Conservation (phyloP, 768 basidiomycete species). For the Collybiopsis confluens region DNA sequence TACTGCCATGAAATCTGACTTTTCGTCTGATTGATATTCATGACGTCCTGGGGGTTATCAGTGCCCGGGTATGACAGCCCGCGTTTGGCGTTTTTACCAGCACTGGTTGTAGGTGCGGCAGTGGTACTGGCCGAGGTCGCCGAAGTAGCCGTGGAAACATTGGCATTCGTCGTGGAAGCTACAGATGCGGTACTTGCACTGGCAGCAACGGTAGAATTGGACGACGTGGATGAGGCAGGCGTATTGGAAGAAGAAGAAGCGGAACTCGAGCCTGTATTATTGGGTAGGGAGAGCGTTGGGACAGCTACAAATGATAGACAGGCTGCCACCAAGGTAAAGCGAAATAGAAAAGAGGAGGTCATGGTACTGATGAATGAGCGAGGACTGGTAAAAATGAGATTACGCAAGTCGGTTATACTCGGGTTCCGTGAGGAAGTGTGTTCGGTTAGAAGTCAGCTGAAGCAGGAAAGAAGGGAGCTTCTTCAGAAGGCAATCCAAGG, state of each 20-base stretch:
- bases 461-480: no score
- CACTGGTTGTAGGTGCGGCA: conserved; percentile 15
- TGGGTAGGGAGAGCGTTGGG: not conserved
- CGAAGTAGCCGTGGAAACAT: conserved; percentile 31
- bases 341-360: not conserved
- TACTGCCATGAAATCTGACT: conserved; percentile 48
- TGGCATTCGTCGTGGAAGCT: conserved; percentile 13
- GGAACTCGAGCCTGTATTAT: not conserved
- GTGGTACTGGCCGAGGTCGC: conserved; percentile 33
- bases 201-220: not conserved
- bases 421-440: no score
- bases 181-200: not conserved
- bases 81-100: conserved; percentile 39
- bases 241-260: not conserved
- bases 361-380: no score
- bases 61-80: conserved; percentile 39
- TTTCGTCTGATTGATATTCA: conserved; percentile 40
- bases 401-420: no score
- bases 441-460: not conserved
- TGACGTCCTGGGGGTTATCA: conserved; percentile 36
- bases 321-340: not conserved
- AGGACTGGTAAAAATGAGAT: no score
- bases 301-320: not conserved
- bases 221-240: not conserved
- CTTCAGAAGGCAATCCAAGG: no score